These are phyloP conservation scores for Diaporthe aspalathi DNA, from an alignment of 2,329 filamentous ascomycete genomes.

Conservation along the genomic window DNA sequence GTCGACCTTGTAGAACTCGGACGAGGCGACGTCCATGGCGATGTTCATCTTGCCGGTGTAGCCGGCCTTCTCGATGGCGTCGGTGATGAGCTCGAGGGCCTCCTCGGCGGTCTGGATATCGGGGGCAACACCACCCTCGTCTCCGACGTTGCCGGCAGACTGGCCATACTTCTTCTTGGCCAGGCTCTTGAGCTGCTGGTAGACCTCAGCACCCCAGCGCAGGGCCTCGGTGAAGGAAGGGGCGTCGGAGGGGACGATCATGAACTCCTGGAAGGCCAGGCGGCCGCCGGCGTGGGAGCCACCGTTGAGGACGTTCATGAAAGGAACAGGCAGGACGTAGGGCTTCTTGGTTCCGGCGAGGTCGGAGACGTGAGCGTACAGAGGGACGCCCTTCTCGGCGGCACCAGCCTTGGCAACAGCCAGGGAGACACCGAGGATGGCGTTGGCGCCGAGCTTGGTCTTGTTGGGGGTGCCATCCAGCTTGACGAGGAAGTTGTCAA, in stretches of 20 bases:
- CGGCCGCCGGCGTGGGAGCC: slow-evolving; percentile 97
- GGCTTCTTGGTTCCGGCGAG: slow-evolving; percentile 92
- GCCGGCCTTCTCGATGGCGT: slow-evolving; percentile 92
- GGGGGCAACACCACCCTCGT: slow-evolving; percentile 99
- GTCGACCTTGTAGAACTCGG: slow-evolving; percentile 98
- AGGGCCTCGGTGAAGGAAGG: slow-evolving; percentile 95
- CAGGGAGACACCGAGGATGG: slow-evolving; percentile 86
- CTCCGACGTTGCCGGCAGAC: slow-evolving; percentile 98
- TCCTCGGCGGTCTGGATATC: slow-evolving; percentile 98
- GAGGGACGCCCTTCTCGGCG: slow-evolving; percentile 87
- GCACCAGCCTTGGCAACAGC: slow-evolving; percentile 90
- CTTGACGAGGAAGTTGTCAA: slow-evolving; percentile 86
- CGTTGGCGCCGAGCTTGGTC: slow-evolving; percentile 88
- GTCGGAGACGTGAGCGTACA: slow-evolving; percentile 89
- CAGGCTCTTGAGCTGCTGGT: slow-evolving; percentile 95
- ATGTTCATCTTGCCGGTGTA: slow-evolving; percentile 98
- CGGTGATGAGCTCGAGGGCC: slow-evolving; percentile 91
- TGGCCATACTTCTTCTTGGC: slow-evolving; percentile 99
- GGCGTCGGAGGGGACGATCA: slow-evolving; percentile 89
- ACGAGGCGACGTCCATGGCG: slow-evolving; percentile 98
- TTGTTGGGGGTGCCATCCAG: slow-evolving; percentile 90
- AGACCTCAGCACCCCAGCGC: slow-evolving; percentile 96
- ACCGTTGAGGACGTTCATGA: slow-evolving; percentile 94
- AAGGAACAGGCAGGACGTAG: slow-evolving; percentile 88
- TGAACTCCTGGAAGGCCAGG: slow-evolving; percentile 95